phyloP scores from a whole-genome alignment of 352 stramenopile species.

The Phytopythium oedochilum region DNA sequence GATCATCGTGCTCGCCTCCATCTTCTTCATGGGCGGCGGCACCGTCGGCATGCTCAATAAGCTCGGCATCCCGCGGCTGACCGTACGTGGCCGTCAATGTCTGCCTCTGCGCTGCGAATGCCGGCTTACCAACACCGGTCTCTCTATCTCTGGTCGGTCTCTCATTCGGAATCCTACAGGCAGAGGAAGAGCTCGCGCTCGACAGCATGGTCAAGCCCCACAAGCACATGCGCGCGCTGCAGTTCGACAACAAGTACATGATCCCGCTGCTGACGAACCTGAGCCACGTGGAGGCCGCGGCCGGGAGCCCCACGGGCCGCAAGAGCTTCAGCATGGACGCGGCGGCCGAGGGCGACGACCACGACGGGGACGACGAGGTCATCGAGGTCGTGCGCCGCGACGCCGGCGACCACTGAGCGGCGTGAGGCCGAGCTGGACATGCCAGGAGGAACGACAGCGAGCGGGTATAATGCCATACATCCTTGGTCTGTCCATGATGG shows the following conservation, averaged over 20 bases:
- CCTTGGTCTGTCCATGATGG: no score
- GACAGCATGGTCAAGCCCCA: constrained; percentile 78
- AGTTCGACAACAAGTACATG: constrained; percentile 87
- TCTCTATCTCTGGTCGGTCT: not conserved
- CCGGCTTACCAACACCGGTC: no score
- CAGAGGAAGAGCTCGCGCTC: constrained; percentile 63
- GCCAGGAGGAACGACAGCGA: no score
- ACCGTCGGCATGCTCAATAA: constrained; percentile 87
- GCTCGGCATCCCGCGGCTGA: constrained; percentile 82
- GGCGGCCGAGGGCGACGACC: constrained; percentile 23
- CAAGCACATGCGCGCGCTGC: constrained; percentile 74
- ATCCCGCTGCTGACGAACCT: constrained; percentile 78
- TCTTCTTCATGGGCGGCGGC: constrained; percentile 89
- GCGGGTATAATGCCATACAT: no score
- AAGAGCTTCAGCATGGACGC: constrained; percentile 46
- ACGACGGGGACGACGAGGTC: constrained; percentile 50
- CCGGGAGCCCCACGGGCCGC: constrained; percentile 13
- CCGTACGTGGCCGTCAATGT: constrained; percentile 28
- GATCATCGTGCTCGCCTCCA: constrained; percentile 89
- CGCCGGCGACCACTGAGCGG: constrained; percentile 29
- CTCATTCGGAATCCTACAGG: constrained; percentile 16
- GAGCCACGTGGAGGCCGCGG: constrained; percentile 39
- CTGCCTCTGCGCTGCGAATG: no score
- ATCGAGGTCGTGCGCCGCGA: constrained; percentile 73
- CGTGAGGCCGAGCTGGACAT: no score